Evolutionary conservation across 768 basidiomycete genomes (phyloP), one percentile per base, ranked within the genome.

Genomic region (Udeniomyces megalosporus): DNA sequence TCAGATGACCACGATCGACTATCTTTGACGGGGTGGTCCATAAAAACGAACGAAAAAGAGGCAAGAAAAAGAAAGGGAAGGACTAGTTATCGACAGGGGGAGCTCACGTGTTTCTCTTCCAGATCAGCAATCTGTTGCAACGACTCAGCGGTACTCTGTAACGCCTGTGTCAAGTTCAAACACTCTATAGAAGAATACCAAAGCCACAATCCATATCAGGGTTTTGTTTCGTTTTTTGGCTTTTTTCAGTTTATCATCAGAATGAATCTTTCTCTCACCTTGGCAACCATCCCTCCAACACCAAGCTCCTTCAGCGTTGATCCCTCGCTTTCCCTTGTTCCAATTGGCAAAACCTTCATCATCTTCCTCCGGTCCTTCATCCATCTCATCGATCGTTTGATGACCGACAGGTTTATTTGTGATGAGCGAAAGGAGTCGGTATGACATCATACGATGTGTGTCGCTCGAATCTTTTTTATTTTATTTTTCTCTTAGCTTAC

Each of bases 111-210:
- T 26, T 48, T 28, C 10, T 55, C 58, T 14, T 61, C 52, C 7
- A 59, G 12, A 38, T 66, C 84, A 1, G 85, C 85, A 2, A 88
- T 80, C 58, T 74, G 82, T 68, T 86, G 84, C 57, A 89, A 68
- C 0, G 80, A 80, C 66, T 88, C 88, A 8, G 81, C 80, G 0
- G 82, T 81, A 70, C 81, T 83, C 69, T 88, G 86, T 66, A 88
- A 76, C 0, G 82, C 85, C 68, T 85, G 88, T 1, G 85, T 87
- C 53, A 88, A 74, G 59, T 79, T 79, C n/a, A 89, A 73, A 70
- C 88, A 90, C 42, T 82, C 87, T 86, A 60, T 28, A 7, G 24
- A 6, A n/a, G 14, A 51, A 29, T 28, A 26, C 22, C 26, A n/a
- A n/a, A n/a, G n/a, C n/a, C n/a, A n/a, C n/a, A n/a, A n/a, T n/a